phyloP scores from a whole-genome alignment of 2,329 filamentous ascomycete species.

The Fusarium praegraminearum region DNA sequence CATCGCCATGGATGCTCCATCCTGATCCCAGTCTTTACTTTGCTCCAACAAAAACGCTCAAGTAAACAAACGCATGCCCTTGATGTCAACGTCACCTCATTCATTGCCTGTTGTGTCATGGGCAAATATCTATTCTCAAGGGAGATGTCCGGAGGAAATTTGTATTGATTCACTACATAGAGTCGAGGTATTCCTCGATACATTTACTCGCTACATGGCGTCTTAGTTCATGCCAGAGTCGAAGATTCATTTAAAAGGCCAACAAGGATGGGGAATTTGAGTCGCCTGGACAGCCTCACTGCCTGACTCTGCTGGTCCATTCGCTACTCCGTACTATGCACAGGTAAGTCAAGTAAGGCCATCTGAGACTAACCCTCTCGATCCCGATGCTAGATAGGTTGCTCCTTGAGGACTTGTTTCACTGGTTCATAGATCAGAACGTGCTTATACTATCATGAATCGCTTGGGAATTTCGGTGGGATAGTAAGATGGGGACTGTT shows the following conservation, averaged over 20 bases:
- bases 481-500: neutral
- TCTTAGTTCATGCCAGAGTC: slow-evolving; percentile 1
- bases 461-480: neutral
- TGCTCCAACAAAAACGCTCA: neutral
- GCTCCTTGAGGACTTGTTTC: neutral
- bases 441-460: neutral
- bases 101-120: slow-evolving; percentile 1
- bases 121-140: neutral
- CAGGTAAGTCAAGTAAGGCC: neutral
- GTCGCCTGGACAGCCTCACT: slow-evolving; percentile 1
- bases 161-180: neutral
- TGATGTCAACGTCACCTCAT: neutral
- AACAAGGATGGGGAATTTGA: slow-evolving; percentile 1
- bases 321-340: neutral
- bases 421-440: neutral
- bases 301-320: neutral
- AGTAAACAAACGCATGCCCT: slow-evolving; percentile 6
- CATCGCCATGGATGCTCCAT: neutral
- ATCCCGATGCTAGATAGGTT: neutral
- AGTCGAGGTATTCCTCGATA: neutral
- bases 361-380: slow-evolving; percentile 4
- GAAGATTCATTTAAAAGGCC: neutral
- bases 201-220: neutral
- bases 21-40: neutral
- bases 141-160: neutral